Conservation (phyloP, 2,329 filamentous ascomycete species). For the Curvularia spicifera region DNA sequence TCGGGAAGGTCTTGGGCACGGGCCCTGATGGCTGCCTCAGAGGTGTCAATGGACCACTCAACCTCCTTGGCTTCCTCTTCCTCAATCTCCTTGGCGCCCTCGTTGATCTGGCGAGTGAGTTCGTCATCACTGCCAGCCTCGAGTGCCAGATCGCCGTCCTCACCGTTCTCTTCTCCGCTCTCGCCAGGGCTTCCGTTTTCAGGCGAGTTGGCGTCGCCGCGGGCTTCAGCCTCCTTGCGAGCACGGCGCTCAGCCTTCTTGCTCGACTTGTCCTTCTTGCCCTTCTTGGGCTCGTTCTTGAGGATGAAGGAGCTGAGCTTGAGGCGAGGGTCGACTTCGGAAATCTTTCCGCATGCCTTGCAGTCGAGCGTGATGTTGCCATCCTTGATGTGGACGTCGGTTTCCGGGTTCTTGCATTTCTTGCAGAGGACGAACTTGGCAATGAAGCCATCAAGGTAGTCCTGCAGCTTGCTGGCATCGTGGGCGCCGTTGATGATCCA, state of each 20-base stretch:
- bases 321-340: conserved; percentile 87
- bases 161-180: conserved; percentile 68
- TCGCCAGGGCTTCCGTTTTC: conserved; percentile 69
- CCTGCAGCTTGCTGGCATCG: conserved; percentile 92
- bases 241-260: conserved; percentile 88
- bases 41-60: conserved; percentile 96
- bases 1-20: conserved; percentile 91
- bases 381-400: conserved; percentile 93
- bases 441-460: conserved; percentile 98
- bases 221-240: conserved; percentile 72
- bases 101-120: conserved; percentile 76
- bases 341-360: conserved; percentile 96
- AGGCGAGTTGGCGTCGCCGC: conserved; percentile 59
- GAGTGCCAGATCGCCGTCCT: conserved; percentile 68
- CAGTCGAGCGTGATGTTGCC: conserved; percentile 91
- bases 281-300: conserved; percentile 92
- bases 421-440: conserved; percentile 98
- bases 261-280: conserved; percentile 95
- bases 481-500: conserved; percentile 99
- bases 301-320: conserved; percentile 98
- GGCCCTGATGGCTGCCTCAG: conserved; percentile 91
- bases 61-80: conserved; percentile 78
- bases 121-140: conserved; percentile 90
- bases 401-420: conserved; percentile 99
- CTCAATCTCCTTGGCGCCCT: conserved; percentile 74